Conservation (phyloP, 108 stramenopile species). For the Cylindrotheca closterium region DNA sequence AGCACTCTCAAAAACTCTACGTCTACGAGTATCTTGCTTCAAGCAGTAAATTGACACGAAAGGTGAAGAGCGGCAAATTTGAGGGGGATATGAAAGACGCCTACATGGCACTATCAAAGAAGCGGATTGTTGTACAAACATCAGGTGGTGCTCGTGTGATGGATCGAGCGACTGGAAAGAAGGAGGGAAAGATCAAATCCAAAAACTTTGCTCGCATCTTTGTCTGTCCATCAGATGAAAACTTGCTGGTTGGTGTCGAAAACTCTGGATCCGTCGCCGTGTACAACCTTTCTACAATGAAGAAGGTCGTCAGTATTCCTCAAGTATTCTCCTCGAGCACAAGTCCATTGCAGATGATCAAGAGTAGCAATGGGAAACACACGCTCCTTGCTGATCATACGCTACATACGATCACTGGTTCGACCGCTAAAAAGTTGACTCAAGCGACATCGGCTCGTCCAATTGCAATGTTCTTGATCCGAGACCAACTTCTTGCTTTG, state of each 20-base stretch:
- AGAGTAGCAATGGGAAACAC: not conserved
- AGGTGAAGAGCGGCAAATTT: conserved; percentile 41
- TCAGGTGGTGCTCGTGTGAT: conserved; percentile 21
- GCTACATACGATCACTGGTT: conserved; percentile 10
- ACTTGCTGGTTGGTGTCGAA: conserved; percentile 1
- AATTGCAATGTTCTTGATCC: conserved; percentile 19
- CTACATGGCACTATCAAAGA: conserved; percentile 6
- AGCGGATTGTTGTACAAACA: conserved; percentile 18
- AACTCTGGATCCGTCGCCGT: conserved; percentile 5
- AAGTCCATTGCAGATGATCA: conserved; percentile 11
- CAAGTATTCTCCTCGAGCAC: not conserved
- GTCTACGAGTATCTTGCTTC: conserved; percentile 36
- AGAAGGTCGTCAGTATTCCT: conserved; percentile 17
- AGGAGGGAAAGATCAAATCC: conserved; percentile 30
- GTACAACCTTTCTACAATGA: conserved; percentile 19
- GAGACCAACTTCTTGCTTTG: conserved; percentile 16
- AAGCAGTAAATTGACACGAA: conserved; percentile 28
- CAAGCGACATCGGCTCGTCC: conserved; percentile 11
- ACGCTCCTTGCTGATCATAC: conserved; percentile 12
- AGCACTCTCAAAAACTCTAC: conserved; percentile 19
- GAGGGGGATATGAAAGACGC: conserved; percentile 2
- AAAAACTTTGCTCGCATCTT: not conserved
- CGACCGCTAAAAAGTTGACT: conserved; percentile 16
- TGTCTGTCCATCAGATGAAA: conserved; percentile 2
- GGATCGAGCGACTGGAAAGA: conserved; percentile 28